These are phyloP conservation scores for Gynochthodes officinalis DNA, from an alignment of 257 asterid species.

Conservation along the genomic window DNA sequence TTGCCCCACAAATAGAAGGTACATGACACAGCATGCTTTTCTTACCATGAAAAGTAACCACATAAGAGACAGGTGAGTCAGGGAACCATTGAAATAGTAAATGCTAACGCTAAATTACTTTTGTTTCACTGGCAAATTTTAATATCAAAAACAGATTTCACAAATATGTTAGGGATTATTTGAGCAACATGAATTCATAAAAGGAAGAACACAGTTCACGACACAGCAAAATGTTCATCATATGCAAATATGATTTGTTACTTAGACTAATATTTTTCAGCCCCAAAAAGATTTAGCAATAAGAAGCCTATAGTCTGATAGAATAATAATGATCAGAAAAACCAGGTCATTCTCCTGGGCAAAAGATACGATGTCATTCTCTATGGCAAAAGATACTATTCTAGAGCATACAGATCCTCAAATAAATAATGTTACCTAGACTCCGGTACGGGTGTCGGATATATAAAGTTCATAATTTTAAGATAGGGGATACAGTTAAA, in stretches of 20 bases:
- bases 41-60: not conserved
- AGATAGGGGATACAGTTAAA: too few relatives aligned
- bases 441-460: too few relatives aligned
- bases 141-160: not conserved
- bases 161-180: not conserved
- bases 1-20: too few relatives aligned
- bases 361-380: not conserved
- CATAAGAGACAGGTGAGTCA: too few relatives aligned
- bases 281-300: not conserved
- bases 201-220: not conserved
- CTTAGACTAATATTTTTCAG: not conserved
- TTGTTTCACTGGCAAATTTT: not conserved
- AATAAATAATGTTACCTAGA: too few relatives aligned
- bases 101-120: not conserved
- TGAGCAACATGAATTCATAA: not conserved
- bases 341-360: not conserved
- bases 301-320: not conserved
- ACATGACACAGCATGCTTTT: too few relatives aligned
- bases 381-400: too few relatives aligned
- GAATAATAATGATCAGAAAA: conserved; percentile 1
- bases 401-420: not conserved
- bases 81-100: not conserved
- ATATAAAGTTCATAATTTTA: too few relatives aligned
- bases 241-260: not conserved
- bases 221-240: not conserved